Conservation (phyloP, 176 grass and related monocot genomes). For the Canna indica region DNA sequence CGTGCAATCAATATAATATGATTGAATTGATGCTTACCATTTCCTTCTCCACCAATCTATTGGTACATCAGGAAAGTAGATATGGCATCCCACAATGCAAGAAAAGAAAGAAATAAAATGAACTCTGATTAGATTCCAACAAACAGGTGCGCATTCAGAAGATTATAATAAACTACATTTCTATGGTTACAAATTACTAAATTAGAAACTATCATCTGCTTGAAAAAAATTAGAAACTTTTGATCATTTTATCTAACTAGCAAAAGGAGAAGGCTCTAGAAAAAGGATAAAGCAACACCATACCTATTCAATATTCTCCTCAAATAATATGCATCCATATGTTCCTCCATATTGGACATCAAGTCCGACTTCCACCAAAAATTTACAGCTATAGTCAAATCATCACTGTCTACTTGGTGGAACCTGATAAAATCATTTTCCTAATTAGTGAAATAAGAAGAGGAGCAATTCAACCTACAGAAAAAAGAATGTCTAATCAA, state of each 20-base stretch:
- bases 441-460: neutral
- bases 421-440: slow-evolving; percentile 55
- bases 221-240: neutral
- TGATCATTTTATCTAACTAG: neutral
- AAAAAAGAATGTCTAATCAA: neutral
- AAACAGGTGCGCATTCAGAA: neutral
- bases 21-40: slow-evolving; percentile 38
- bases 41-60: slow-evolving; percentile 91
- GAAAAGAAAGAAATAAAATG: slow-evolving; percentile 14
- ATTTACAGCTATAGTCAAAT: slow-evolving; percentile 86
- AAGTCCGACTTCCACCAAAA: slow-evolving; percentile 94
- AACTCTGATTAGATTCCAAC: slow-evolving; percentile 16
- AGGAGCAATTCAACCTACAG: neutral
- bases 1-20: neutral
- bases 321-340: slow-evolving; percentile 97
- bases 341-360: slow-evolving; percentile 73
- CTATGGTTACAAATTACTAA: neutral
- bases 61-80: slow-evolving; percentile 27
- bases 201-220: neutral
- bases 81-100: slow-evolving; percentile 16
- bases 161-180: neutral
- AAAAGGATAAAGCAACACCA: slow-evolving; percentile 15
- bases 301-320: slow-evolving; percentile 83
- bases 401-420: slow-evolving; percentile 92
- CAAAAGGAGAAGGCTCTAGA: neutral